Percentiles rank a stretch among this genome's conserved stretches.
These are phyloP conservation scores for Mycena galopus DNA, from an alignment of 768 basidiomycete genomes.

Conservation along the genomic window DNA sequence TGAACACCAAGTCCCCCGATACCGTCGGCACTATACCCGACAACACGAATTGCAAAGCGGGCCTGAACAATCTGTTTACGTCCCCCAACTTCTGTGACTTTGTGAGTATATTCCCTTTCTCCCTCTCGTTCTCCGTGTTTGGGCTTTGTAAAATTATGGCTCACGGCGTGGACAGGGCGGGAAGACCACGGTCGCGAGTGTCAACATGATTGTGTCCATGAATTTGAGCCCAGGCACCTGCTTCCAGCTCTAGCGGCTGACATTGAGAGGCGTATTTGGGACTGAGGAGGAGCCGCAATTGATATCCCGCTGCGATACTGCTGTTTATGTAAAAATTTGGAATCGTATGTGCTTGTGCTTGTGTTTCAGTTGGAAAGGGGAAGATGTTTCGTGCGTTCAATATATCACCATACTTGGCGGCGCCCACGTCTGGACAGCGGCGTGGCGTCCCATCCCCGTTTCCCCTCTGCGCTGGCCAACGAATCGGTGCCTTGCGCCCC, in stretches of 20 bases:
- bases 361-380: slow-evolving; percentile 7
- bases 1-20: slow-evolving; percentile 21
- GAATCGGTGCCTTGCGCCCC: too few relatives aligned
- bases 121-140: slow-evolving; percentile 1
- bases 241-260: slow-evolving; percentile 24
- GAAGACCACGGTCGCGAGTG: slow-evolving; percentile 23
- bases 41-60: slow-evolving; percentile 26
- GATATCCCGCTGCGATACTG: slow-evolving; percentile 16
- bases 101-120: slow-evolving; percentile 11
- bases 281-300: slow-evolving; percentile 17
- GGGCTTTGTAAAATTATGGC: slow-evolving; percentile 11
- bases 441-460: too few relatives aligned
- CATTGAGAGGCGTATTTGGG: slow-evolving; percentile 10
- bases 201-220: slow-evolving; percentile 24
- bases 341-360: slow-evolving; percentile 13
- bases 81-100: slow-evolving; percentile 23
- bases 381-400: slow-evolving; percentile 5
- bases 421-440: too few relatives aligned
- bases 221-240: slow-evolving; percentile 15
- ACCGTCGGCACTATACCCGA: slow-evolving; percentile 24
- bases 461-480: too few relatives aligned
- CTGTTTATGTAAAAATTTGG: slow-evolving; percentile 14
- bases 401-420: too few relatives aligned
- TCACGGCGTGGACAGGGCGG: slow-evolving; percentile 23
- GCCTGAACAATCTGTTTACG: slow-evolving; percentile 27